These are phyloP conservation scores for Backusella liffmaniae DNA, from an alignment of 192 early-diverging fungal genomes.

Conservation along the genomic window DNA sequence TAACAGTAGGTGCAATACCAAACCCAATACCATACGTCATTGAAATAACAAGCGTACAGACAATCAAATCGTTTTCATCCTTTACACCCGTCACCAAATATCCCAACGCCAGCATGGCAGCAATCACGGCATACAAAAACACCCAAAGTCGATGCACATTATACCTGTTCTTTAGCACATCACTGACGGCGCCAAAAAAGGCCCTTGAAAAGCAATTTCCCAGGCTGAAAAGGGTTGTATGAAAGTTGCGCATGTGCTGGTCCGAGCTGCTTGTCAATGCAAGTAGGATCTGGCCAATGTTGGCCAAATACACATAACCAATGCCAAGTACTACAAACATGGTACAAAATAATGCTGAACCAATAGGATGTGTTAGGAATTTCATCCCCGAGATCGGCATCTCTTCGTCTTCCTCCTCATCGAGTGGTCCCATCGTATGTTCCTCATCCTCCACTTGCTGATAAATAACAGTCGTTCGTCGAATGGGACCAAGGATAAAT, in stretches of 20 bases:
- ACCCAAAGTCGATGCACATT: slow-evolving; percentile 34
- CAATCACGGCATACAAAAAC: slow-evolving; percentile 15
- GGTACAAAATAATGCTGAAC: slow-evolving; percentile 19
- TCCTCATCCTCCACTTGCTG: neutral
- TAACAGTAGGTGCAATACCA: slow-evolving; percentile 32
- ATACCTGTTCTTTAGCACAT: slow-evolving; percentile 22
- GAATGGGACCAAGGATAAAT: slow-evolving; percentile 14
- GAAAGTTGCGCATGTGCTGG: slow-evolving; percentile 23
- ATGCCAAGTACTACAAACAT: slow-evolving; percentile 27
- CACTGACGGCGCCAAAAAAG: slow-evolving; percentile 25
- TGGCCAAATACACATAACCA: slow-evolving; percentile 31
- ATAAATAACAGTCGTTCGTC: neutral
- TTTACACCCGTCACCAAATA: slow-evolving; percentile 19
- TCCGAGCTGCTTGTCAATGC: neutral
- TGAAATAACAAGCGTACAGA: slow-evolving; percentile 28
- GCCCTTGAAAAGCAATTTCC: slow-evolving; percentile 30
- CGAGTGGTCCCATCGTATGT: neutral
- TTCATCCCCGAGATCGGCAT: slow-evolving; percentile 18
- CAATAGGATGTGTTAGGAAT: slow-evolving; percentile 24
- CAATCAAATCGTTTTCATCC: neutral
- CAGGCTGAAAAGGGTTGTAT: slow-evolving; percentile 25
- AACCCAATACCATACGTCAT: slow-evolving; percentile 28
- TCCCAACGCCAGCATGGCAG: neutral
- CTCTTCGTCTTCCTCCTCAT: neutral
- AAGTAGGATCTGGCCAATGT: slow-evolving; percentile 19